Conservation (phyloP, 2,329 filamentous ascomycete genomes). For the Ophiosphaerella korrae region DNA sequence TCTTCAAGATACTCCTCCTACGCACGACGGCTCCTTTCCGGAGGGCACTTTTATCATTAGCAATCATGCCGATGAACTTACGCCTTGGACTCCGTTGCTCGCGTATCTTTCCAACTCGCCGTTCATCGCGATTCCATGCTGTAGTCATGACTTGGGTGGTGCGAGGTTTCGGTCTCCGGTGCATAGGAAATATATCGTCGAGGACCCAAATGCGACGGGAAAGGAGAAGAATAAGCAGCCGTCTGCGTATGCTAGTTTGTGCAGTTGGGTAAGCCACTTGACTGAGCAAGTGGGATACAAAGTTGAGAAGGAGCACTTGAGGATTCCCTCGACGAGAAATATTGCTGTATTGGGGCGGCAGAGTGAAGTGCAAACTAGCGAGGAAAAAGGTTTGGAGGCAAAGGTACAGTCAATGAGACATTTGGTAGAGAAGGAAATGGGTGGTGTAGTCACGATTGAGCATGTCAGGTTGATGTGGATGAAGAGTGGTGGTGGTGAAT, state of each 20-base stretch:
- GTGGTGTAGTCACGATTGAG: slow-evolving; percentile 44
- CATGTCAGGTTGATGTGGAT: slow-evolving; percentile 58
- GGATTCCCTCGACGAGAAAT: slow-evolving; percentile 93
- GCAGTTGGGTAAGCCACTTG: slow-evolving; percentile 75
- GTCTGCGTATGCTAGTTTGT: slow-evolving; percentile 83
- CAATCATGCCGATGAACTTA: slow-evolving; percentile 96
- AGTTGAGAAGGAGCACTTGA: slow-evolving; percentile 81
- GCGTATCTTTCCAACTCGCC: slow-evolving; percentile 75
- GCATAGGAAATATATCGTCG: slow-evolving; percentile 20
- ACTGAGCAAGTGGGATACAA: slow-evolving; percentile 74
- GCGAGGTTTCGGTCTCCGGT: slow-evolving; percentile 68
- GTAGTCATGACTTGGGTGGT: slow-evolving; percentile 84
- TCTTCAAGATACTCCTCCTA: slow-evolving; percentile 7
- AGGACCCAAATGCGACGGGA: slow-evolving; percentile 19
- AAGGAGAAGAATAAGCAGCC: slow-evolving; percentile 47
- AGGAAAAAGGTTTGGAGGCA: slow-evolving; percentile 62
- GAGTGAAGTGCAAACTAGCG: slow-evolving; percentile 41
- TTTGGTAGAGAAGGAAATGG: slow-evolving; percentile 63
- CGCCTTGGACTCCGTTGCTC: slow-evolving; percentile 91
- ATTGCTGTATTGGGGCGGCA: slow-evolving; percentile 74
- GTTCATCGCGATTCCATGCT: slow-evolving; percentile 94
- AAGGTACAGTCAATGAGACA: slow-evolving; percentile 66
- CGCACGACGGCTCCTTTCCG: slow-evolving; percentile 69
- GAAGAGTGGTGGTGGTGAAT: slow-evolving; percentile 55
- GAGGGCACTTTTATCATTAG: slow-evolving; percentile 87